These are phyloP conservation scores for Pisolithus tinctorius DNA, from an alignment of 768 basidiomycete species.

Conservation along the genomic window DNA sequence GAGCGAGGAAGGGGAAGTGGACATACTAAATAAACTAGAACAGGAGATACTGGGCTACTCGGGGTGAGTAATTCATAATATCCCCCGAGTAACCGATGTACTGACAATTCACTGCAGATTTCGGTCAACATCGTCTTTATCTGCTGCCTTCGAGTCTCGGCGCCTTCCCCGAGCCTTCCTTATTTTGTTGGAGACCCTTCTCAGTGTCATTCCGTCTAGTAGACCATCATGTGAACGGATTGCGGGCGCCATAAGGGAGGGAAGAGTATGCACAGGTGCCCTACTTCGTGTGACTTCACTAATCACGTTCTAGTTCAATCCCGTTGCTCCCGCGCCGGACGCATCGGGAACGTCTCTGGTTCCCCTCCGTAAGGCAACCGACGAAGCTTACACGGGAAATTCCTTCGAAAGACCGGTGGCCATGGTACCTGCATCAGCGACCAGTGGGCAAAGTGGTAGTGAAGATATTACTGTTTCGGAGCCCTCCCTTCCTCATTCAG, in stretches of 20 bases:
- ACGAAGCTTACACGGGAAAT: constrained; percentile 6
- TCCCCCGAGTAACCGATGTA: background rate
- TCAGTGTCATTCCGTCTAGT: constrained; percentile 51
- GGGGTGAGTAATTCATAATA: constrained; percentile 43
- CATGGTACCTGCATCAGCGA: constrained; percentile 10
- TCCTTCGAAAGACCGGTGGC: constrained; percentile 9
- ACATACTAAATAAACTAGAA: constrained; percentile 65
- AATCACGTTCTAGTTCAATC: constrained; percentile 24
- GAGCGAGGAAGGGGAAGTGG: constrained; percentile 42
- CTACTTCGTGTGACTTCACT: background rate
- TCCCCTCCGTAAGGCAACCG: constrained; percentile 14
- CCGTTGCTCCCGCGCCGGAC: constrained; percentile 6
- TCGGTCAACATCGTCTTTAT: constrained; percentile 43
- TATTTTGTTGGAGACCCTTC: constrained; percentile 63
- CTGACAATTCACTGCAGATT: constrained; percentile 34
- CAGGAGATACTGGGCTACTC: constrained; percentile 66
- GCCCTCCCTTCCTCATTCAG: background rate
- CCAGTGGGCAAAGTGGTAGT: constrained; percentile 3
- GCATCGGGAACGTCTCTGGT: constrained; percentile 16
- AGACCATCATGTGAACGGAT: constrained; percentile 74
- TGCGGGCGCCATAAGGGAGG: constrained; percentile 56
- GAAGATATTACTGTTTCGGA: background rate
- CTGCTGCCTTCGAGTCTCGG: constrained; percentile 58
- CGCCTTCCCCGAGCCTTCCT: constrained; percentile 66
- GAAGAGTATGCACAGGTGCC: constrained; percentile 49